Conservation (phyloP, 768 basidiomycete species). For the Termitomyces sp. region DNA sequence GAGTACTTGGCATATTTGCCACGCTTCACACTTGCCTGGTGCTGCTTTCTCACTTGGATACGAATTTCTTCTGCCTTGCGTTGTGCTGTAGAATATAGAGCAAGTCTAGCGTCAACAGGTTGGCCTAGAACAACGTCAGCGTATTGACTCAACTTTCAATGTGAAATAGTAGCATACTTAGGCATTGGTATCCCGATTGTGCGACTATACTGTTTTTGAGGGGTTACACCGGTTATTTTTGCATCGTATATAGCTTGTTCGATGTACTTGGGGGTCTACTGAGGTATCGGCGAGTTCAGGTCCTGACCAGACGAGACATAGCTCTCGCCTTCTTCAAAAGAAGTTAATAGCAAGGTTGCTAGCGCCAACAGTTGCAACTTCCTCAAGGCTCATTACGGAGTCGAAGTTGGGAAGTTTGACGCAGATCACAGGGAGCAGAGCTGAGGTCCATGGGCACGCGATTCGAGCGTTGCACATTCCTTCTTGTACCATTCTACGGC, state of each 20-base stretch:
- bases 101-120: slow-evolving; percentile 67
- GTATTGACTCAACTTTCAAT: background rate
- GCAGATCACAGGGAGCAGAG: slow-evolving; percentile 61
- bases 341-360: slow-evolving; percentile 64
- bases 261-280: slow-evolving; percentile 71
- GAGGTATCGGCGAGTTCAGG: slow-evolving; percentile 15
- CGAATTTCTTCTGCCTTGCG: slow-evolving; percentile 73
- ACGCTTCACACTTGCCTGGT: slow-evolving; percentile 59
- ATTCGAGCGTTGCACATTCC: slow-evolving; percentile 67
- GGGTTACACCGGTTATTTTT: slow-evolving; percentile 64
- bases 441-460: slow-evolving; percentile 68
- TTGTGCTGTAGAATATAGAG: slow-evolving; percentile 47
- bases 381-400: slow-evolving; percentile 45
- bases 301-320: slow-evolving; percentile 1
- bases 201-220: slow-evolving; percentile 62
- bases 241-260: slow-evolving; percentile 75
- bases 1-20: slow-evolving; percentile 67
- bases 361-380: slow-evolving; percentile 77
- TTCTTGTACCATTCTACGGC: slow-evolving; percentile 73
- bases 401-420: slow-evolving; percentile 43
- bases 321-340: slow-evolving; percentile 71
- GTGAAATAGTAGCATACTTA: slow-evolving; percentile 40
- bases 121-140: slow-evolving; percentile 38
- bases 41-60: slow-evolving; percentile 71
- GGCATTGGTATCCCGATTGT: slow-evolving; percentile 80